phyloP scores from a whole-genome alignment of 2,329 filamentous ascomycete species.

The Cucurbitaria berberidis region DNA sequence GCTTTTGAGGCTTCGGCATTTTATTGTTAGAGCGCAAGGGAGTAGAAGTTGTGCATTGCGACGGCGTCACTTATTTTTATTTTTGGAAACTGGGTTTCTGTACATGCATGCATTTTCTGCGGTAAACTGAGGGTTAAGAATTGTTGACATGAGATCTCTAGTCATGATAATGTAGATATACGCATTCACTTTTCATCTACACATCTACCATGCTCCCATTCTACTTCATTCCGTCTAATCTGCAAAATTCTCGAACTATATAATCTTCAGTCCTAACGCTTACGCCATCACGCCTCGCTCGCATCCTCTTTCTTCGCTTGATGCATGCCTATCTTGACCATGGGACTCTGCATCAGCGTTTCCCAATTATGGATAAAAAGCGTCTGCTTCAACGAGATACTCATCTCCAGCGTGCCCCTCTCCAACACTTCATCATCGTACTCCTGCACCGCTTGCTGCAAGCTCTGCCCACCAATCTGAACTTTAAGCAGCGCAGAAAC shows the following conservation, averaged over 20 bases:
- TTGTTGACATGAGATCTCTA: background rate
- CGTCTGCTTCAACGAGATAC: constrained; percentile 40
- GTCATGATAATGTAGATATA: background rate
- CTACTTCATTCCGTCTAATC: too few relatives aligned
- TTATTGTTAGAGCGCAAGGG: background rate
- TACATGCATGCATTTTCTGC: background rate
- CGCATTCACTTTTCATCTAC: background rate
- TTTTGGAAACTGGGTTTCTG: background rate
- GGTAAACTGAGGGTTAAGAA: background rate
- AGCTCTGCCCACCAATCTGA: too few relatives aligned
- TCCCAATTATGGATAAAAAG: constrained; percentile 55
- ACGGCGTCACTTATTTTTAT: background rate
- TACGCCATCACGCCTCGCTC: background rate
- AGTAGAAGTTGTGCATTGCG: background rate
- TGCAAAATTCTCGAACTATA: too few relatives aligned
- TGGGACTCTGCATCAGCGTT: constrained; percentile 34
- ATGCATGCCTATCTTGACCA: constrained; percentile 32
- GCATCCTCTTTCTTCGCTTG: background rate
- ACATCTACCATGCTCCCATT: too few relatives aligned
- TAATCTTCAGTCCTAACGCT: too few relatives aligned
- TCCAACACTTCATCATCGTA: constrained; percentile 48
- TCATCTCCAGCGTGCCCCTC: constrained; percentile 54
- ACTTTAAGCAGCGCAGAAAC: constrained; percentile 17
- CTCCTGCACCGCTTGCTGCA: constrained; percentile 26
- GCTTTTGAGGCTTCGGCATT: background rate